Evolutionary conservation across 176 grass and related monocot species (phyloP).

Genomic region (Aegilops longissima): DNA sequence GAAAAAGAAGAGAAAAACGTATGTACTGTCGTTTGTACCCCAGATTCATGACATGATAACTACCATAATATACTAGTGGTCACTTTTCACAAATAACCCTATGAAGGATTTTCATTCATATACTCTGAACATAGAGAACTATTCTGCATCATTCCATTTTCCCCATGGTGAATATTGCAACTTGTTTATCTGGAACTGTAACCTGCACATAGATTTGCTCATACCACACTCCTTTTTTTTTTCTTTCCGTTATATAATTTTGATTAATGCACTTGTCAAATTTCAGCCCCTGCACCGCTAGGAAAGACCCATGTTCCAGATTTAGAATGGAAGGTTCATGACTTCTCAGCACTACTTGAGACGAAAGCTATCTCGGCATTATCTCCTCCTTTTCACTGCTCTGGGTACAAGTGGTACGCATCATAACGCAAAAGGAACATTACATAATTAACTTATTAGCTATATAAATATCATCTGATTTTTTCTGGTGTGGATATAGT

Average conservation of each 20-base stretch:
- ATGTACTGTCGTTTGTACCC: not conserved
- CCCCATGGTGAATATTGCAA: not conserved
- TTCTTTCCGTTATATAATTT: not conserved
- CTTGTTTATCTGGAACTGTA: not conserved
- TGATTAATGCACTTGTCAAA: not conserved
- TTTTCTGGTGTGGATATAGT: not conserved
- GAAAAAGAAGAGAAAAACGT: not conserved
- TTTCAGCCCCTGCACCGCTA: not conserved
- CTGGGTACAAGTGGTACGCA: constrained; percentile 7
- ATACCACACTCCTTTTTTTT: not conserved
- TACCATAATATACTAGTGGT: too few species aligned
- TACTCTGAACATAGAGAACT: not conserved
- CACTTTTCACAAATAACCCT: not conserved
- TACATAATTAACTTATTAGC: not conserved
- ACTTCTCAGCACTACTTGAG: constrained; percentile 33
- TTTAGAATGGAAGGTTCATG: constrained; percentile 33
- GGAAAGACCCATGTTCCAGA: constrained; percentile 6
- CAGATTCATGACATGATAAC: too few species aligned
- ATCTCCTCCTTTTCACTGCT: not conserved
- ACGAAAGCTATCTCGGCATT: not conserved
- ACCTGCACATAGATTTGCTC: not conserved
- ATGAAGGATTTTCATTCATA: not conserved
- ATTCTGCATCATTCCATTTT: not conserved
- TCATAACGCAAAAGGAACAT: not conserved
- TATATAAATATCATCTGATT: not conserved